Evolutionary conservation across 169 alveolate species (phyloP), one percentile per base, ranked within the genome.

Genomic region (Plasmodium billcollinsi): DNA sequence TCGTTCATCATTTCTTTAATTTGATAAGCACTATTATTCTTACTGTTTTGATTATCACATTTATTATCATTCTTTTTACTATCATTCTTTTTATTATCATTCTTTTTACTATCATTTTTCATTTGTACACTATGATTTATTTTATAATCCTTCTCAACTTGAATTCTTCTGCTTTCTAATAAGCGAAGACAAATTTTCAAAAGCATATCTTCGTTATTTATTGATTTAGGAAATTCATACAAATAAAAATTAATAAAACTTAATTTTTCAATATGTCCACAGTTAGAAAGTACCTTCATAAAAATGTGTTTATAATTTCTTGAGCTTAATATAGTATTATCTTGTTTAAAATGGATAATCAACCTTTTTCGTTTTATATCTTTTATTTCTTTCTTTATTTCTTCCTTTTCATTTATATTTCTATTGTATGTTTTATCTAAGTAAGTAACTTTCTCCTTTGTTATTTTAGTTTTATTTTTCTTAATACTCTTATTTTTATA

Each of bases 231-330:
- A 12, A 49, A 4, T 47, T 74, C 74, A 62, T 52, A 74, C 1
- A 74, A 62, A 66, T 74, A 74, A 61, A 74, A 66, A 66, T 74
- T 52, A 11, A 62, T 45, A 50, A 61, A n/a, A 9, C 12, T 58
- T 66, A 74, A 47, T 15, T 61, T 74, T 67, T 74, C 47, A 15
- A 74, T 62, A 9, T 29, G 21, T 2, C 88, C 88, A 26, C 88
- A 74, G 11, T 49, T n/a, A 6, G 45, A 49, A 14, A 74, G 74
- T 0, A 74, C 3, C 1, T 62, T 18, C 12, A 74, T 54, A 29
- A 62, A 45, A 11, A 8, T 14, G 1, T 74, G 14, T 61, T 54
- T 62, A 3, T 45, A 50, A 61, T 12, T 5, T 6, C 70, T 29
- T 12, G 20, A 14, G 3, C 26, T 62, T 62, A 50, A 29, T 8